These are phyloP conservation scores for Phellinidium pouzarii DNA, from an alignment of 1,284 basidiomycete species.

Conservation along the genomic window DNA sequence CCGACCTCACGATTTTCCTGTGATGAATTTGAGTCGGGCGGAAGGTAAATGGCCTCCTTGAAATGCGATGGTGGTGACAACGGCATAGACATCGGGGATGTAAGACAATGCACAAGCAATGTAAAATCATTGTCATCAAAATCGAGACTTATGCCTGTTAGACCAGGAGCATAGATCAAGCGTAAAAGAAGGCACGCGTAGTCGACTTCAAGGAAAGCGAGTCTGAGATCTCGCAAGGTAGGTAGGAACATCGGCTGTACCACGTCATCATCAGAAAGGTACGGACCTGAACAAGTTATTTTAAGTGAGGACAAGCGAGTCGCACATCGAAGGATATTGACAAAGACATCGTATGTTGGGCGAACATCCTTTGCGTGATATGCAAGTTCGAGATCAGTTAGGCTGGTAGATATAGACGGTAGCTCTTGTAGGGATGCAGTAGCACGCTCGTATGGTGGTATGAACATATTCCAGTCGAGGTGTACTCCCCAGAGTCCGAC, in stretches of 20 bases:
- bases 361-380: constrained; percentile 53
- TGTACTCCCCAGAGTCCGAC: constrained; percentile 57
- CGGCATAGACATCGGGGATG: neutral
- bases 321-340: constrained; percentile 39
- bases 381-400: constrained; percentile 47
- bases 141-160: constrained; percentile 36
- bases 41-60: constrained; percentile 36
- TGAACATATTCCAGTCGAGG: constrained; percentile 46
- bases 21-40: constrained; percentile 36
- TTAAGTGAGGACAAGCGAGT: constrained; percentile 43
- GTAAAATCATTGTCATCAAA: constrained; percentile 45
- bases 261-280: constrained; percentile 23
- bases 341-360: constrained; percentile 45
- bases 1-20: constrained; percentile 28
- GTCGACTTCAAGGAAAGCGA: constrained; percentile 39
- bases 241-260: constrained; percentile 36
- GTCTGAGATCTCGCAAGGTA: constrained; percentile 39
- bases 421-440: neutral
- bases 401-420: constrained; percentile 32
- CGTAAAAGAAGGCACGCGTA: constrained; percentile 43
- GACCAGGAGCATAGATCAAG: constrained; percentile 36
- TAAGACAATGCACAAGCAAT: constrained; percentile 37
- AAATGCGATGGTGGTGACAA: constrained; percentile 26
- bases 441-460: constrained; percentile 4
- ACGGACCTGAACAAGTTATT: constrained; percentile 47